A percentile compares a stretch with the other conserved stretches of the same genome.
phyloP scores from a whole-genome alignment of 2,329 filamentous ascomycete species.

The Blastomyces silverae region DNA sequence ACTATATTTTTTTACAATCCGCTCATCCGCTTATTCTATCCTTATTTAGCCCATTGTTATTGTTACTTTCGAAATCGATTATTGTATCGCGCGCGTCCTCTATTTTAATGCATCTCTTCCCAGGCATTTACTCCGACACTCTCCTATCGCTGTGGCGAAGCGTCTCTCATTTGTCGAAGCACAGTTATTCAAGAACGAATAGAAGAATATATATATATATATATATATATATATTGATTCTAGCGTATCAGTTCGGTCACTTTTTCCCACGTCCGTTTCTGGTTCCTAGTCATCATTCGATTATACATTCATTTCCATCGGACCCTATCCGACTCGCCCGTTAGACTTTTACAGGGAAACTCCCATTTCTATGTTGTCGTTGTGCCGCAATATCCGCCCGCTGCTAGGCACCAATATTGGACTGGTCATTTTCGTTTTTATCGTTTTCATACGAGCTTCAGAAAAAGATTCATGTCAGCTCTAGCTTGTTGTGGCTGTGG shows the following conservation, averaged over 20 bases:
- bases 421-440: not conserved
- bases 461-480: not conserved
- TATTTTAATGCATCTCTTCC: not conserved
- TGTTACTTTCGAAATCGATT: not conserved
- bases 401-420: not conserved
- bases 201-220: not conserved
- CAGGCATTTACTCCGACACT: slow-evolving; percentile 1
- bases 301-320: slow-evolving; percentile 1
- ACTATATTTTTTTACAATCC: not conserved
- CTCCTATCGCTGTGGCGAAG: not conserved
- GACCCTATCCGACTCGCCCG: not conserved
- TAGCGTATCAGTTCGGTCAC: not conserved
- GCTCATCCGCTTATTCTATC: not conserved
- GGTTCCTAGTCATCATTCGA: not conserved
- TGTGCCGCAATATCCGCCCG: not conserved
- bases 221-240: not conserved
- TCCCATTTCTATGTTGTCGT: not conserved
- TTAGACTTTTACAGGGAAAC: slow-evolving; percentile 2
- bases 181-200: not conserved
- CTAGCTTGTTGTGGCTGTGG: not conserved
- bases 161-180: slow-evolving; percentile 8
- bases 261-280: not conserved
- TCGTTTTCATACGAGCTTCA: not conserved
- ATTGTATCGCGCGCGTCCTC: not conserved
- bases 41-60: not conserved